These are phyloP conservation scores for Cystofilobasidium macerans DNA, from an alignment of 768 basidiomycete genomes.

Conservation along the genomic window DNA sequence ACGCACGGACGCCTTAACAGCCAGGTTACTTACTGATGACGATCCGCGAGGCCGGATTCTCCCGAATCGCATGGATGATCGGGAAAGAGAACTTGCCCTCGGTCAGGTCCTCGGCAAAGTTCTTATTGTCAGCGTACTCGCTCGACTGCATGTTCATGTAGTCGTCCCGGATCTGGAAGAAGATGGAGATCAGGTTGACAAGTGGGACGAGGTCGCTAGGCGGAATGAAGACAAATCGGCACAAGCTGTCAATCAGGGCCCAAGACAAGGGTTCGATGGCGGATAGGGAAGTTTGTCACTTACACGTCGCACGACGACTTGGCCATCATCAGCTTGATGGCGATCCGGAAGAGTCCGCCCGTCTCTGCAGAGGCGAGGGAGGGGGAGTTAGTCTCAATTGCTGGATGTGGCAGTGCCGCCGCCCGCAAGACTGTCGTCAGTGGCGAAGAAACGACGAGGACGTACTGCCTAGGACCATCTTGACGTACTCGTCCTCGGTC, in stretches of 20 bases:
- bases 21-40: slow-evolving; percentile 8
- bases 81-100: slow-evolving; percentile 99
- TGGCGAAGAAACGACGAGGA: slow-evolving; percentile 30
- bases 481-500: slow-evolving; percentile 83
- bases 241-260: slow-evolving; percentile 21
- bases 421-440: too few relatives aligned
- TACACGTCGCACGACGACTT: slow-evolving; percentile 39
- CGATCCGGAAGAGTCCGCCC: slow-evolving; percentile 81
- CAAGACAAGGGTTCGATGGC: not conserved
- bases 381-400: too few relatives aligned
- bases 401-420: too few relatives aligned
- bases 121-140: slow-evolving; percentile 65
- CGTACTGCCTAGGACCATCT: slow-evolving; percentile 93
- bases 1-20: not conserved
- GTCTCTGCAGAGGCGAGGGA: slow-evolving; percentile 59
- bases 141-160: slow-evolving; percentile 86
- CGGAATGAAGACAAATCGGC: slow-evolving; percentile 29
- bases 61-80: slow-evolving; percentile 75
- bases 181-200: slow-evolving; percentile 86
- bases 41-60: slow-evolving; percentile 43
- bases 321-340: slow-evolving; percentile 94
- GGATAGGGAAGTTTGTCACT: slow-evolving; percentile 16
- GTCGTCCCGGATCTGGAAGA: slow-evolving; percentile 94
- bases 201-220: slow-evolving; percentile 77
- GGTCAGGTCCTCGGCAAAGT: slow-evolving; percentile 81